Base-by-base conservation (phyloP, 192 early-diverging fungal genomes). In the Chytriomyces sp. region DNA sequence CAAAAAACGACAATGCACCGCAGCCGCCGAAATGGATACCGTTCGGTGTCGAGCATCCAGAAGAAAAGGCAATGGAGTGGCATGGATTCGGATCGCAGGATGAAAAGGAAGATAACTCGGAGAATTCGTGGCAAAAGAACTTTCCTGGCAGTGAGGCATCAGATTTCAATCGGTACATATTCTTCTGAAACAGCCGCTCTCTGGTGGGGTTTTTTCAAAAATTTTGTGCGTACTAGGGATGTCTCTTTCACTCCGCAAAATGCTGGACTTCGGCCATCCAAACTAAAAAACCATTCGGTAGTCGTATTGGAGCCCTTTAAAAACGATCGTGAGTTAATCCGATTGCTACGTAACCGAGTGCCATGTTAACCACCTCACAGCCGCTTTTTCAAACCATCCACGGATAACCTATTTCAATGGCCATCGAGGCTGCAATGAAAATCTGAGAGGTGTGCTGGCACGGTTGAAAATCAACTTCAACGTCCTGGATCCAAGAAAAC, bases 381-480 rank as follows among this genome's bases (percentile, higher is more conserved):
- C 23, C n/a, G 4, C 47, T 20, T 50, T 69, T 48, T 49, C 68
- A 53, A 23, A 9, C 71, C 13, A 13, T 47, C 73, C 73, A 9
- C 73, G 73, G 8, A 43, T 75, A 6, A 64, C 64, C 0, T 75
- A 75, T 35, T 65, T 65, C 43, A 75, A 75, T 35, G 64, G 62
- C 43, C 73, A 75, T 48, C 45, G 73, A 28, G 73, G 73, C 0
- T 65, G 62, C 16, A 75, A 64, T 44, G 73, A 75, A 43, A 75
- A 75, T 64, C 10, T 75, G 46, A 61, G 45, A 47, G 73, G 20
- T 18, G 48, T 75, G 11, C 26, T 75, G 45, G 13, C 45, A 13
- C 62, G 26, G 4, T 44, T 75, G 7, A 24, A 50, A 16, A 47
- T 75, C 11, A 64, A 64, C 46, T 66, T 75, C 23, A 53, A 64